Conservation (phyloP, 1,139 yeast species). For the Geotrichum citri-aurantii region DNA sequence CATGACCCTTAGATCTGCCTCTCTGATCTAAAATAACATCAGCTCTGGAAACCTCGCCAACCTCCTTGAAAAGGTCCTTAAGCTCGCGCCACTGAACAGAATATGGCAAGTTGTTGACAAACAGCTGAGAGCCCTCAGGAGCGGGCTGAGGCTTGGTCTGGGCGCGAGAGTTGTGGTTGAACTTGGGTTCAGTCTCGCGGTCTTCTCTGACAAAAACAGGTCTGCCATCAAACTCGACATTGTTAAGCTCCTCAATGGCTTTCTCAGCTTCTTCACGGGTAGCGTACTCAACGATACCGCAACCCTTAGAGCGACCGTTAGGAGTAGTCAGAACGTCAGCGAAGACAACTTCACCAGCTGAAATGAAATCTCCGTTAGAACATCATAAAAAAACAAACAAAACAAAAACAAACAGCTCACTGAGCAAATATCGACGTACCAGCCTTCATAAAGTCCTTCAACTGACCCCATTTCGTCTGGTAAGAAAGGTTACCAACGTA, state of each 20-base stretch:
- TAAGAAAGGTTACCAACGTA: slow-evolving; percentile 59
- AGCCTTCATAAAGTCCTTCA: slow-evolving; percentile 57
- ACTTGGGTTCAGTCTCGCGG: slow-evolving; percentile 35
- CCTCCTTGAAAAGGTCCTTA: slow-evolving; percentile 73
- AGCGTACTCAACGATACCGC: slow-evolving; percentile 77
- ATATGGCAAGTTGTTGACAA: slow-evolving; percentile 79
- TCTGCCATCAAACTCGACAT: slow-evolving; percentile 65
- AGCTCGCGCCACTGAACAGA: slow-evolving; percentile 77
- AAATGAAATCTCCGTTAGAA: background rate
- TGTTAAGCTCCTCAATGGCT: slow-evolving; percentile 71
- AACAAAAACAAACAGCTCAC: background rate
- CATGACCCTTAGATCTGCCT: slow-evolving; percentile 83
- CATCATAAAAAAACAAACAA: background rate
- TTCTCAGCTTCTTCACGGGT: slow-evolving; percentile 59
- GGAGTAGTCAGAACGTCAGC: slow-evolving; percentile 80
- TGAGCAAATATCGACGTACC: slow-evolving; percentile 28
- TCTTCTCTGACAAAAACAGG: slow-evolving; percentile 79
- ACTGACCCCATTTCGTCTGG: slow-evolving; percentile 53
- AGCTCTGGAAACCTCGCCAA: slow-evolving; percentile 73
- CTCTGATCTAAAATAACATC: slow-evolving; percentile 61
- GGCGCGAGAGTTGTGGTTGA: slow-evolving; percentile 7
- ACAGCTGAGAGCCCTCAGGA: slow-evolving; percentile 50
- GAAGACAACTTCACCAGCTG: slow-evolving; percentile 66
- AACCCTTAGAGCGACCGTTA: slow-evolving; percentile 74
- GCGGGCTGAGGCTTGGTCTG: slow-evolving; percentile 9